These are phyloP conservation scores for Leavenworthia alabamica DNA, from an alignment of 345 rosid genomes.

Conservation along the genomic window DNA sequence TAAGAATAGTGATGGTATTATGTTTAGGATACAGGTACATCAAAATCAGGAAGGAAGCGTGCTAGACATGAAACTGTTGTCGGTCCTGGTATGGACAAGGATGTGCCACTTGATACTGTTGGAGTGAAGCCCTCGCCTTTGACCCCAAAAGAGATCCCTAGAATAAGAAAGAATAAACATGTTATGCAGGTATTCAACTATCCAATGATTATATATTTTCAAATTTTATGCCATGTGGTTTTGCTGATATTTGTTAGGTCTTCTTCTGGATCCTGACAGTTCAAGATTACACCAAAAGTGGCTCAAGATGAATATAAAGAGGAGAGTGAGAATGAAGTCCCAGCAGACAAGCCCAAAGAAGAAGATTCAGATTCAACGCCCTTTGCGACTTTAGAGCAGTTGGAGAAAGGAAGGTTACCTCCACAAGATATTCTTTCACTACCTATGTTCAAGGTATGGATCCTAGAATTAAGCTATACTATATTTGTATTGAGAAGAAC, in stretches of 20 bases:
- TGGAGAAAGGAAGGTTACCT: constrained; percentile 70
- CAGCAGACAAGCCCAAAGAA: constrained; percentile 36
- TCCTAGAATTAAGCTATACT: constrained; percentile 4
- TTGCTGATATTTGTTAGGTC: background rate
- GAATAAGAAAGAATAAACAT: constrained; percentile 73
- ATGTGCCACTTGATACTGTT: constrained; percentile 67
- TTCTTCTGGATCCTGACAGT: constrained; percentile 38
- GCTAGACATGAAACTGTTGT: constrained; percentile 54
- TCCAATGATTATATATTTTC: constrained; percentile 1
- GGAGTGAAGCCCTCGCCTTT: constrained; percentile 77
- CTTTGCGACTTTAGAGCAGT: constrained; percentile 52
- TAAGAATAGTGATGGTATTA: constrained; percentile 6
- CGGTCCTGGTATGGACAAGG: constrained; percentile 79
- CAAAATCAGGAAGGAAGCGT: constrained; percentile 54
- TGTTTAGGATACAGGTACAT: constrained; percentile 39
- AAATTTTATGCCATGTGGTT: background rate
- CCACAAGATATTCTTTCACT: constrained; percentile 84
- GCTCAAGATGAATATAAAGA: constrained; percentile 47
- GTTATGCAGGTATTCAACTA: constrained; percentile 55
- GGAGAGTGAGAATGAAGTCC: constrained; percentile 32
- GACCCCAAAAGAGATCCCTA: constrained; percentile 80
- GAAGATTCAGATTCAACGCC: constrained; percentile 35
- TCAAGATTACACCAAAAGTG: constrained; percentile 65
- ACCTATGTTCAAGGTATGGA: constrained; percentile 78
- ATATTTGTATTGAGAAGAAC: background rate